A percentile compares a stretch with the other conserved stretches of the same genome.
phyloP scores from a whole-genome alignment of 2,329 filamentous ascomycete species.

The Aspergillus neoniger region DNA sequence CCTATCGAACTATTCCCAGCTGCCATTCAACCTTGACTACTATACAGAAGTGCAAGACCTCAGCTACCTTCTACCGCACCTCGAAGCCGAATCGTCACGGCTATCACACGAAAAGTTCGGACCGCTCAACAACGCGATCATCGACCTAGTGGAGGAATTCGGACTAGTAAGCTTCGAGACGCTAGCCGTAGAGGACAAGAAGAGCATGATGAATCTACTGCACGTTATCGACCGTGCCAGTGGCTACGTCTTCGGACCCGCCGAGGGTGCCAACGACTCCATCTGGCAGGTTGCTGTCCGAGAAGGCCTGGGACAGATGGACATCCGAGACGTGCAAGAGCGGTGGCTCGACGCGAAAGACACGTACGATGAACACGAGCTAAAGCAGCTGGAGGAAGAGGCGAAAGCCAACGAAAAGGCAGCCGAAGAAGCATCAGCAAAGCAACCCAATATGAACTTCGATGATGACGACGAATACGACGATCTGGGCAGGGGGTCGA shows the following conservation, averaged over 20 bases:
- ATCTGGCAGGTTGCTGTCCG: slow-evolving; percentile 98
- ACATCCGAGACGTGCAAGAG: slow-evolving; percentile 88
- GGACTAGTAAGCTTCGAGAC: slow-evolving; percentile 90
- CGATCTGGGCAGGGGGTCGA: slow-evolving; percentile 32
- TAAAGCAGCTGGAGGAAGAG: slow-evolving; percentile 73
- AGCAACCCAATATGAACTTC: slow-evolving; percentile 25
- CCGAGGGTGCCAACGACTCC: slow-evolving; percentile 89
- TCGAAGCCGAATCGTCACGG: slow-evolving; percentile 75
- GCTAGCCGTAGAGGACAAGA: slow-evolving; percentile 92
- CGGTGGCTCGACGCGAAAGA: slow-evolving; percentile 91
- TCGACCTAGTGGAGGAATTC: slow-evolving; percentile 85
- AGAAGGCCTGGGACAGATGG: slow-evolving; percentile 67
- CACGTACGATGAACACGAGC: slow-evolving; percentile 79
- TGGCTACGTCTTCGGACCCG: slow-evolving; percentile 88
- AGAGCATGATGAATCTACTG: slow-evolving; percentile 90
- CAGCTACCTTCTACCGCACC: slow-evolving; percentile 74
- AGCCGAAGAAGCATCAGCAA: slow-evolving; percentile 21
- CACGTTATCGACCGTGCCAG: slow-evolving; percentile 87
- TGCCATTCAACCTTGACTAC: slow-evolving; percentile 94
- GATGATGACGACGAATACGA: slow-evolving; percentile 21
- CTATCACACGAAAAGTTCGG: slow-evolving; percentile 74
- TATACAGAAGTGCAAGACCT: slow-evolving; percentile 98
- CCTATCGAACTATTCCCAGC: slow-evolving; percentile 75
- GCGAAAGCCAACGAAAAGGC: slow-evolving; percentile 54
- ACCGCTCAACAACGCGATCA: slow-evolving; percentile 81